A percentile compares a stretch with the other conserved stretches of the same genome.
phyloP scores from a whole-genome alignment of 73 alveolate species.

The Symbiodinium pilosum region DNA sequence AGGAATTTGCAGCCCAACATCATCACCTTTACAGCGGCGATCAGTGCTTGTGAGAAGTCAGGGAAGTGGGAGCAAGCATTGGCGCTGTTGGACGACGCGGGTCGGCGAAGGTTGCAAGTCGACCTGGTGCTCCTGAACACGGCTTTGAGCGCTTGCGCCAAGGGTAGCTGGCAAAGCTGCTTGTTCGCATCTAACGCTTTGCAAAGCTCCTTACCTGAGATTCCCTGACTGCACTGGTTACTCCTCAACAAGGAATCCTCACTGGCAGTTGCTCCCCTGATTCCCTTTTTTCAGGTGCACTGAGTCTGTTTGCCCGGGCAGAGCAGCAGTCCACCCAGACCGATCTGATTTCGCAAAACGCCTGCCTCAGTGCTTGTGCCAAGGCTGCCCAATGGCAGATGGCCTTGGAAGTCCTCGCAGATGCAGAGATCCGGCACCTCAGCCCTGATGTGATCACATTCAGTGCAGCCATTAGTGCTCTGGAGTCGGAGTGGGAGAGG shows the following conservation, averaged over 20 bases:
- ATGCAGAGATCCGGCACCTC: too few relatives aligned
- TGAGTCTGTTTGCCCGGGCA: neutral
- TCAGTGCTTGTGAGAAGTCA: neutral
- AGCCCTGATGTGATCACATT: neutral
- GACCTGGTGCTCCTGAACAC: neutral
- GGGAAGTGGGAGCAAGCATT: neutral
- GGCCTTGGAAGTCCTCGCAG: neutral
- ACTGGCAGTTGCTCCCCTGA: neutral
- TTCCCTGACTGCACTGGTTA: neutral
- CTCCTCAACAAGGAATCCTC: neutral
- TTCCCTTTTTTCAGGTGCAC: neutral
- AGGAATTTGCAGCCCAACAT: neutral
- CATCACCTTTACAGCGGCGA: neutral
- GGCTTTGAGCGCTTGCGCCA: neutral
- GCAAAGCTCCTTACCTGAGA: neutral
- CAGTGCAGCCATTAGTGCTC: neutral
- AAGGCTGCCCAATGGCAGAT: neutral
- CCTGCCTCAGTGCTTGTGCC: neutral
- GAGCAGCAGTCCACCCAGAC: neutral
- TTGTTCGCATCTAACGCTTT: neutral
- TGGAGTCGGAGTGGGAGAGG: conserved; percentile 4
- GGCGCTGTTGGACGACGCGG: neutral
- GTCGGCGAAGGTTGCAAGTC: neutral
- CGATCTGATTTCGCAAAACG: neutral
- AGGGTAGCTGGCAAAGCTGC: neutral